Percentiles rank a stretch among this genome's conserved stretches.
Conservation (phyloP, 768 basidiomycete species). For the Amanita inopinata region DNA sequence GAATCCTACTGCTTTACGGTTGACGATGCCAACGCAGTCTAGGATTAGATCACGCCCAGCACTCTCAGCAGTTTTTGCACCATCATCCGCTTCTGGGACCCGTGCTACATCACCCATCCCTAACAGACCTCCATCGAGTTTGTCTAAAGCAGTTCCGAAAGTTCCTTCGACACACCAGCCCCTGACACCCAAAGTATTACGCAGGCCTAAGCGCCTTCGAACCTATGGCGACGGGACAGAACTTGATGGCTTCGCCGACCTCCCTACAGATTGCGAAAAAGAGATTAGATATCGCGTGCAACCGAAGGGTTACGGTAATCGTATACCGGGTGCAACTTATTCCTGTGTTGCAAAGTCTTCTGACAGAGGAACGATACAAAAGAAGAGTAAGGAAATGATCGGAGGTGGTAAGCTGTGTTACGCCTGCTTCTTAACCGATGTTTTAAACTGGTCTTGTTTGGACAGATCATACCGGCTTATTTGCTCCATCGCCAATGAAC, state of each 20-base stretch:
- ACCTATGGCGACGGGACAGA: constrained; percentile 86
- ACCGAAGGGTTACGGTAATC: constrained; percentile 58
- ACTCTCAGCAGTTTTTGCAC: constrained; percentile 66
- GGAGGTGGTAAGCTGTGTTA: constrained; percentile 21
- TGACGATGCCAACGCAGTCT: constrained; percentile 83
- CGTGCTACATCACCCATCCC: constrained; percentile 54
- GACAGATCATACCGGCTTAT: constrained; percentile 20
- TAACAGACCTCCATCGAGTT: constrained; percentile 48
- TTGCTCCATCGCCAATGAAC: constrained; percentile 37
- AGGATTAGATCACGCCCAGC: constrained; percentile 67
- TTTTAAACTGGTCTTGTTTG: constrained; percentile 11
- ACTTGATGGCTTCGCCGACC: constrained; percentile 79
- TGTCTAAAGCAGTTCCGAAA: constrained; percentile 30
- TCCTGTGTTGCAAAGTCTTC: constrained; percentile 24
- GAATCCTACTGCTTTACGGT: constrained; percentile 64
- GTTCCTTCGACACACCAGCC: constrained; percentile 21
- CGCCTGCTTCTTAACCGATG: no score
- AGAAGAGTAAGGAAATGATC: constrained; percentile 34
- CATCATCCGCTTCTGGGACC: constrained; percentile 21
- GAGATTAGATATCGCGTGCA: constrained; percentile 68
- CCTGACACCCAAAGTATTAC: constrained; percentile 56
- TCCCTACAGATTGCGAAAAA: constrained; percentile 78
- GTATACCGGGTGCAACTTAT: constrained; percentile 47
- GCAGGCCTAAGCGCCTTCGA: constrained; percentile 66
- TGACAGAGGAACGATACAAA: constrained; percentile 50